Evolutionary conservation across 2,329 filamentous ascomycete genomes (phyloP).

Genomic region (Thelonectria rubi): DNA sequence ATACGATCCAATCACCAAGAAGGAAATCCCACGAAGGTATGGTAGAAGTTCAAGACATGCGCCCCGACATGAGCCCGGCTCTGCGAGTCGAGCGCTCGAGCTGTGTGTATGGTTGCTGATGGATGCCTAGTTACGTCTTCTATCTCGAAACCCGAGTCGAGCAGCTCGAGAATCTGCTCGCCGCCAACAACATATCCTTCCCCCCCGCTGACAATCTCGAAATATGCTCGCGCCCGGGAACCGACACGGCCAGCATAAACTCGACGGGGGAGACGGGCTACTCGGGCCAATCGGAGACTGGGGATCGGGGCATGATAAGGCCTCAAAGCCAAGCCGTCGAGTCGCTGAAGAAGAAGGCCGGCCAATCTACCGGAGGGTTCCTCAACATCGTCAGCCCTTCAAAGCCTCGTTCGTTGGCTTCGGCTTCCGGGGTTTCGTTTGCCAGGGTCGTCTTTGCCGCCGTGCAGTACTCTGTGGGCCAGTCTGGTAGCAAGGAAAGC

Average conservation of each 20-base stretch:
- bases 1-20: constrained; percentile 96
- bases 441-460: constrained; percentile 93
- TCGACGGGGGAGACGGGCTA: constrained; percentile 47
- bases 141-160: constrained; percentile 89
- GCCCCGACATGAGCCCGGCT: constrained; percentile 10
- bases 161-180: constrained; percentile 81
- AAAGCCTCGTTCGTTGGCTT: constrained; percentile 83
- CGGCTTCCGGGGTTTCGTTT: constrained; percentile 91
- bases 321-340: constrained; percentile 46
- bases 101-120: constrained; percentile 33
- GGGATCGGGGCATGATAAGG: constrained; percentile 37
- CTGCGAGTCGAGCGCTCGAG: neutral
- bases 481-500: constrained; percentile 58
- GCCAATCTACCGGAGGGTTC: constrained; percentile 56
- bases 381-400: constrained; percentile 80
- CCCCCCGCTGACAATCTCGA: constrained; percentile 77
- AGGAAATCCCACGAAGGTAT: constrained; percentile 91
- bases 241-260: constrained; percentile 47
- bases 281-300: constrained; percentile 46
- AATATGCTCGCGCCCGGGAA: constrained; percentile 61
- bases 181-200: constrained; percentile 74
- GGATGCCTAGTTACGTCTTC: constrained; percentile 78
- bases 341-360: constrained; percentile 49
- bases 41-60: constrained; percentile 49
- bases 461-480: constrained; percentile 76